Percentiles rank a stretch among this genome's conserved stretches.
phyloP scores from a whole-genome alignment of 768 basidiomycete genomes.

The Suillus subaureus region DNA sequence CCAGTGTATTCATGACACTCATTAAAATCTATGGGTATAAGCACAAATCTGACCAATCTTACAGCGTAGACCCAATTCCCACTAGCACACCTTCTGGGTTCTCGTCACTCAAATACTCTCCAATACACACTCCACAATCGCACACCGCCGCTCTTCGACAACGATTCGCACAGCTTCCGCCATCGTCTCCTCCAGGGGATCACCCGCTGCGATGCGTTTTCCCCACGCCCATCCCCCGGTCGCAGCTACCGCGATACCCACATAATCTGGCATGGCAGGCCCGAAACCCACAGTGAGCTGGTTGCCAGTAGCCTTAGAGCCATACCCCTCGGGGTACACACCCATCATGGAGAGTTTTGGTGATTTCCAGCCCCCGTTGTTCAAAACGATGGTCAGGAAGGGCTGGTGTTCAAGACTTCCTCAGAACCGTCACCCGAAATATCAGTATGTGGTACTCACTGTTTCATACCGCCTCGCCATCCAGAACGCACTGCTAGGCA shows the following conservation, averaged over 20 bases:
- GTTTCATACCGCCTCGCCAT: conserved; percentile 71
- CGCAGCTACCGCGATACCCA: conserved; percentile 65
- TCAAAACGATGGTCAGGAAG: conserved; percentile 69
- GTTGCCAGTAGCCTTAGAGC: conserved; percentile 44
- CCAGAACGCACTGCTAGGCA: conserved; percentile 71
- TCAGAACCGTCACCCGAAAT: not conserved
- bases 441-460: conserved; percentile 38
- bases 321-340: conserved; percentile 61
- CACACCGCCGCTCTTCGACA: conserved; percentile 58
- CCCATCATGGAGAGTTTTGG: conserved; percentile 67
- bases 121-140: conserved; percentile 64
- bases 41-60: not conserved
- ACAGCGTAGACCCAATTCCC: not conserved
- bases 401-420: conserved; percentile 41
- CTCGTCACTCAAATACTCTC: conserved; percentile 38
- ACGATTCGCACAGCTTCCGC: conserved; percentile 59
- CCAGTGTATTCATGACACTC: not conserved
- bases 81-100: no score
- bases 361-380: conserved; percentile 74
- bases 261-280: conserved; percentile 60
- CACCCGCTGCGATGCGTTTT: conserved; percentile 32
- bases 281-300: conserved; percentile 67
- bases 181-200: conserved; percentile 36
- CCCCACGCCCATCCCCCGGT: conserved; percentile 71
- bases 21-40: conserved; percentile 1